Percentiles rank a stretch among this genome's conserved stretches.
Conservation (phyloP, 2,329 filamentous ascomycete genomes). For the Xenoacremonium recifei region DNA sequence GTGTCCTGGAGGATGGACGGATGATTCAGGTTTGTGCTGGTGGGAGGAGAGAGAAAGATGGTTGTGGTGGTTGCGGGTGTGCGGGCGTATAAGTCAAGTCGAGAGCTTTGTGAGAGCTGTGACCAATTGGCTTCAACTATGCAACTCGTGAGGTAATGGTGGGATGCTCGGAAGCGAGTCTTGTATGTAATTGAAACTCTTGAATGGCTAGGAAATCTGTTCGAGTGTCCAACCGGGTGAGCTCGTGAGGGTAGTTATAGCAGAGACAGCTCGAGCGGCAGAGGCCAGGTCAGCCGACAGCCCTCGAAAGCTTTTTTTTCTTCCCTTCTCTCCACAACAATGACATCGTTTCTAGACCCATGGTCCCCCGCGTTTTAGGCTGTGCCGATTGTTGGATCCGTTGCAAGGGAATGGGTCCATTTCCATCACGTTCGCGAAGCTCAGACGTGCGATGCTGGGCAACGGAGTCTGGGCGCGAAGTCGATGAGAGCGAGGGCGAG, state of each 20-base stretch:
- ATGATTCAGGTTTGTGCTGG: neutral
- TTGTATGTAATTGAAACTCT: neutral
- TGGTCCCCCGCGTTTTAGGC: slow-evolving; percentile 19
- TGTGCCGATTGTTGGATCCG: slow-evolving; percentile 5
- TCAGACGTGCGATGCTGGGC: neutral
- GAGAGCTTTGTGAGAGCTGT: no score
- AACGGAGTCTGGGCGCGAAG: no score
- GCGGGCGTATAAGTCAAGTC: neutral
- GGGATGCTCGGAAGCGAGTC: no score
- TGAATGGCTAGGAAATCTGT: neutral
- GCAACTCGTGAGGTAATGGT: no score
- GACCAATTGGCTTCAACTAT: neutral
- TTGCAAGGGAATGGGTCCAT: slow-evolving; percentile 8
- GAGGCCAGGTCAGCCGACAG: slow-evolving; percentile 15
- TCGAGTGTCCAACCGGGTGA: slow-evolving; percentile 1
- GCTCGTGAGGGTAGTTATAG: slow-evolving; percentile 21
- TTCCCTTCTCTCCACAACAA: slow-evolving; percentile 21
- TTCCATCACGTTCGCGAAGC: slow-evolving; percentile 3
- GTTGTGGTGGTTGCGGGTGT: neutral
- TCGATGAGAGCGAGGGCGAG: no score
- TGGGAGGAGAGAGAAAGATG: neutral
- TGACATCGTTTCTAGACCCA: slow-evolving; percentile 3
- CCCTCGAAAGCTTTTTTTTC: slow-evolving; percentile 19
- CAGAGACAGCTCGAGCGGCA: slow-evolving; percentile 3
- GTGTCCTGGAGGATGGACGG: slow-evolving; percentile 1